Evolutionary conservation across 148 eudicot species (phyloP).

Genomic region (Fagopyrum homotropicum): DNA sequence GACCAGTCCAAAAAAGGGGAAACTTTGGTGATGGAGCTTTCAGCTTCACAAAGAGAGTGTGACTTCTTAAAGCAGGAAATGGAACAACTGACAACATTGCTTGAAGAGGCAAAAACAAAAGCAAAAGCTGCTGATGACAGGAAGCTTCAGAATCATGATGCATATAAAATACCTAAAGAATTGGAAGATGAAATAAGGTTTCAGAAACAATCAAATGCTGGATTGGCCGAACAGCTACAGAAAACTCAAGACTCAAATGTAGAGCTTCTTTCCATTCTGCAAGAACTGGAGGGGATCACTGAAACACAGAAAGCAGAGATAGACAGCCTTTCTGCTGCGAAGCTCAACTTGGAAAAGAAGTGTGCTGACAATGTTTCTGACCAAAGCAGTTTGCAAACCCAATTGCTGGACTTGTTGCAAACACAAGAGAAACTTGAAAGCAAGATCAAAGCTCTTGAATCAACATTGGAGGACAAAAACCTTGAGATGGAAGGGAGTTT

Average conservation of each 20-base stretch:
- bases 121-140: constrained; percentile 25
- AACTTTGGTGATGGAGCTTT: constrained; percentile 56
- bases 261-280: constrained; percentile 74
- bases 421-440: constrained; percentile 48
- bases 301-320: constrained; percentile 77
- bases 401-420: constrained; percentile 41
- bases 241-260: constrained; percentile 79
- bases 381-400: constrained; percentile 19
- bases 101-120: constrained; percentile 36
- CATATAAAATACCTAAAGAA: constrained; percentile 40
- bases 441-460: constrained; percentile 35
- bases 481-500: constrained; percentile 28
- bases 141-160: constrained; percentile 28
- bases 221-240: constrained; percentile 54
- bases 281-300: constrained; percentile 73
- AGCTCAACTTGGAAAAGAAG: constrained; percentile 26
- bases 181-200: constrained; percentile 60
- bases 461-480: constrained; percentile 37
- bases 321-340: constrained; percentile 46
- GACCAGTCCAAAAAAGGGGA: constrained; percentile 53
- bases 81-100: constrained; percentile 33
- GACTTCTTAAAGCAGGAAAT: constrained; percentile 54
- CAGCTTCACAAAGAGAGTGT: constrained; percentile 49
- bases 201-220: constrained; percentile 49
- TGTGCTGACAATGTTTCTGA: background rate